phyloP scores from a whole-genome alignment of 208 protist species.

The Leishmania guyanensis region DNA sequence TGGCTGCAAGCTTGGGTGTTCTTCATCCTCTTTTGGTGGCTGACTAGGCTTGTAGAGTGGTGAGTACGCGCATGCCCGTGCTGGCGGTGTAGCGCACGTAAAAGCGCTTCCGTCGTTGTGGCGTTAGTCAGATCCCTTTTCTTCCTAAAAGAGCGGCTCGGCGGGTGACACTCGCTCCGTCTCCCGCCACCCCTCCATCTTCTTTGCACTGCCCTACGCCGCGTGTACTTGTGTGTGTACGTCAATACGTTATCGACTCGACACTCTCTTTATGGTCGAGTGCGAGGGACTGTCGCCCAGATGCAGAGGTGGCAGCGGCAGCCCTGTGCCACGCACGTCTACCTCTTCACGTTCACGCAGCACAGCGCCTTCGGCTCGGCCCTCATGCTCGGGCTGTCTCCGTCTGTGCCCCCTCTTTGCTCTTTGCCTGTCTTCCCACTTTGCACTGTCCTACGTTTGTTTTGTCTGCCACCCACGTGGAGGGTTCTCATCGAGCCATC shows the following conservation, averaged over 20 bases:
- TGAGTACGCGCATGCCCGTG: too few species aligned
- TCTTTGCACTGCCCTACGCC: neutral
- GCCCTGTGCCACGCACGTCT: neutral
- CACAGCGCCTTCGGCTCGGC: neutral
- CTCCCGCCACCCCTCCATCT: neutral
- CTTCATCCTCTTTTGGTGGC: slow-evolving; percentile 55
- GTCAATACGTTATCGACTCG: neutral
- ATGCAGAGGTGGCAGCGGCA: neutral
- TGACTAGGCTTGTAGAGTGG: neutral
- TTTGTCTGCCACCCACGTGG: neutral
- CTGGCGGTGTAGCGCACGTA: neutral
- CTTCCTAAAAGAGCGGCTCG: neutral
- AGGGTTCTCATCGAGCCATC: neutral
- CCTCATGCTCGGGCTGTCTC: neutral
- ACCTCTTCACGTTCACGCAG: neutral
- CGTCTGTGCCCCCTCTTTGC: too few species aligned
- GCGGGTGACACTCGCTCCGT: neutral
- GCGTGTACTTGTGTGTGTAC: neutral
- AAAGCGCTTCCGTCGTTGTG: neutral
- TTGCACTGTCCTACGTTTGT: neutral
- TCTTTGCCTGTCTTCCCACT: neutral
- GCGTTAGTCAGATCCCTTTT: neutral
- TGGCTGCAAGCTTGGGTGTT: slow-evolving; percentile 47
- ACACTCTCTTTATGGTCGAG: neutral
- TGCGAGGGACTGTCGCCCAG: neutral